phyloP scores from a whole-genome alignment of 306 rosid species.

The Rosa multiflora region DNA sequence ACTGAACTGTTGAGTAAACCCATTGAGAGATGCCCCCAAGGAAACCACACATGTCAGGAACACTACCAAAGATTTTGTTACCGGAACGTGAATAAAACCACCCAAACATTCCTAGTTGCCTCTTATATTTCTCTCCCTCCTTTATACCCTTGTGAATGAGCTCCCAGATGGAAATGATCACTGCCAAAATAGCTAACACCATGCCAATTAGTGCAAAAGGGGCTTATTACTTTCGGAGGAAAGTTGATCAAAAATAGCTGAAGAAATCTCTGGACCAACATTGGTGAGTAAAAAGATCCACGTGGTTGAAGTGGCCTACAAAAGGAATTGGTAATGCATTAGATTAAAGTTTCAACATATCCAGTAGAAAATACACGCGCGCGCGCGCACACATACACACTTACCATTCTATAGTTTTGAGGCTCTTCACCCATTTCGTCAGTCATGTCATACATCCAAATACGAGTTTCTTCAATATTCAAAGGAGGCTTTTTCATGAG shows the following conservation, averaged over 20 bases:
- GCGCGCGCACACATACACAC: not conserved
- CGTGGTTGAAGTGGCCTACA: not conserved
- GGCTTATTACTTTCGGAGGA: not conserved
- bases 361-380: not conserved
- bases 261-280: not conserved
- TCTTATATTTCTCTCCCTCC: not conserved
- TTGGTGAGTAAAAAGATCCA: not conserved
- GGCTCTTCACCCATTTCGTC: constrained; percentile 37
- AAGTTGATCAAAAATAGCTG: not conserved
- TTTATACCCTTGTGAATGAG: not conserved
- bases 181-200: not conserved
- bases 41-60: not conserved
- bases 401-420: not conserved
- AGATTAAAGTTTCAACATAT: not conserved
- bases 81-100: not conserved
- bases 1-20: not conserved
- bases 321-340: not conserved
- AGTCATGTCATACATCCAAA: constrained; percentile 36
- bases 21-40: not conserved
- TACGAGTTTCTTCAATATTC: not conserved
- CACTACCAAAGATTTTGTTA: not conserved
- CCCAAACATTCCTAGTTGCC: not conserved
- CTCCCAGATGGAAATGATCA: not conserved
- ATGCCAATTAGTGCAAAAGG: not conserved
- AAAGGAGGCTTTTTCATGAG: constrained; percentile 21